phyloP scores from a whole-genome alignment of 2,329 filamentous ascomycete genomes.

The Erysiphe pulchra region DNA sequence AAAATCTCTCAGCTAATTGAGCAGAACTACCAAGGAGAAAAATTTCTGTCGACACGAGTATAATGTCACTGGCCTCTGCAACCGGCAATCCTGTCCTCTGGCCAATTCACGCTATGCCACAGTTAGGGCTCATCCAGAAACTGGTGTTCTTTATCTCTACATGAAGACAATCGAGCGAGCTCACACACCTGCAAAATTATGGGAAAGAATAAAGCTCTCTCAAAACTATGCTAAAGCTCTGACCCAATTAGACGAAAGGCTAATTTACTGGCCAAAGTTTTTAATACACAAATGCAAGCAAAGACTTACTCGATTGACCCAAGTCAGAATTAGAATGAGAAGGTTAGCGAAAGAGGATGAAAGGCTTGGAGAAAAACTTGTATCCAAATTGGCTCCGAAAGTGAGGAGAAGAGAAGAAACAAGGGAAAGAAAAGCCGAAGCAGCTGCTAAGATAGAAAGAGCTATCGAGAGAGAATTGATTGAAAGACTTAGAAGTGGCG shows the following conservation, averaged over 20 bases:
- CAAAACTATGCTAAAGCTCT: slow-evolving; percentile 80
- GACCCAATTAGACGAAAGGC: slow-evolving; percentile 57
- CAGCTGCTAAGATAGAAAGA: slow-evolving; percentile 77
- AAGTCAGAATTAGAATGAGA: slow-evolving; percentile 63
- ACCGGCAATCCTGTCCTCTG: slow-evolving; percentile 68
- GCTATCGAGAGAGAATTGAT: slow-evolving; percentile 90
- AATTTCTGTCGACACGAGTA: slow-evolving; percentile 93
- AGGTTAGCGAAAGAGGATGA: slow-evolving; percentile 74
- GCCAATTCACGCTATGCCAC: slow-evolving; percentile 87
- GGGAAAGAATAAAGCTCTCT: slow-evolving; percentile 78
- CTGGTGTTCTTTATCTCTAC: slow-evolving; percentile 74
- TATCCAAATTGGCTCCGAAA: slow-evolving; percentile 80
- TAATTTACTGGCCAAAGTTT: slow-evolving; percentile 91
- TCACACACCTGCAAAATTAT: slow-evolving; percentile 73
- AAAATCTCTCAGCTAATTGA: slow-evolving; percentile 11
- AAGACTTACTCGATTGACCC: slow-evolving; percentile 69
- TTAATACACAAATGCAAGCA: slow-evolving; percentile 90
- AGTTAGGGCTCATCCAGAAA: slow-evolving; percentile 56
- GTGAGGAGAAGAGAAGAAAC: slow-evolving; percentile 51
- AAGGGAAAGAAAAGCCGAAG: slow-evolving; percentile 50
- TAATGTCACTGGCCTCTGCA: slow-evolving; percentile 65
- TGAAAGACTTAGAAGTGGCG: slow-evolving; percentile 69
- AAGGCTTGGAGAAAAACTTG: slow-evolving; percentile 63
- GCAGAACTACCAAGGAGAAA: slow-evolving; percentile 56
- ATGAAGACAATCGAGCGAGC: slow-evolving; percentile 85